These are phyloP conservation scores for Colletotrichum cordylinicola DNA, from an alignment of 2,329 filamentous ascomycete species.

Conservation along the genomic window DNA sequence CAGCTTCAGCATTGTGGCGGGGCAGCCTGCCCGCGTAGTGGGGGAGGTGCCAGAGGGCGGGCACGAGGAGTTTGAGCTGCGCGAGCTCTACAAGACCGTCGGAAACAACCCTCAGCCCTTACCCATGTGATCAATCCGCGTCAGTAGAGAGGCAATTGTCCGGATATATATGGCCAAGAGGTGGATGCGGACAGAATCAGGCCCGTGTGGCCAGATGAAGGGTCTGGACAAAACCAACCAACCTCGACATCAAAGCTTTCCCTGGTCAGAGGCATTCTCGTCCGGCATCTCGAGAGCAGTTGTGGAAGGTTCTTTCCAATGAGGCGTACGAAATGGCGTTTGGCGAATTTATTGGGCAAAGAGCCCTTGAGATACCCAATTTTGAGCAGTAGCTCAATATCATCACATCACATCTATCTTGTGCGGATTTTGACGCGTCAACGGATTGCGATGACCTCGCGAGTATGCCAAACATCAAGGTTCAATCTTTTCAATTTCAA, in stretches of 20 bases:
- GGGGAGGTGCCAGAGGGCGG: constrained; percentile 81
- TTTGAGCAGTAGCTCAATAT: not conserved
- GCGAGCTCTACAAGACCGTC: constrained; percentile 69
- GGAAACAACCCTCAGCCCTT: constrained; percentile 57
- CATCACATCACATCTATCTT: not conserved
- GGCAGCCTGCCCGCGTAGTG: constrained; percentile 78
- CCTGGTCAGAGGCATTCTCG: not conserved
- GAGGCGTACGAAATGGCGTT: not conserved
- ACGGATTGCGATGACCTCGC: not conserved
- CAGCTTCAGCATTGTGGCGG: constrained; percentile 90
- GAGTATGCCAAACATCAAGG: not conserved
- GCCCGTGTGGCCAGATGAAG: no score
- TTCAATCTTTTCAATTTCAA: fast-evolving
- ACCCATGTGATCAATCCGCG: not conserved
- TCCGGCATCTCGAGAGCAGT: not conserved
- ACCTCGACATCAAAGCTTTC: not conserved
- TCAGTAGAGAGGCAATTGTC: not conserved
- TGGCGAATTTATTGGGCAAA: not conserved
- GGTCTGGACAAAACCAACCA: no score
- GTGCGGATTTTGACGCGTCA: not conserved
- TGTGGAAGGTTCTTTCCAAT: no score
- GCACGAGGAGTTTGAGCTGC: constrained; percentile 67
- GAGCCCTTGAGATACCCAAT: constrained; percentile 10
- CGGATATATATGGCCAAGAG: not conserved
- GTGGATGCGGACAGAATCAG: no score